phyloP scores from a whole-genome alignment of 73 alveolate genomes.

The Breviolum minutum region DNA sequence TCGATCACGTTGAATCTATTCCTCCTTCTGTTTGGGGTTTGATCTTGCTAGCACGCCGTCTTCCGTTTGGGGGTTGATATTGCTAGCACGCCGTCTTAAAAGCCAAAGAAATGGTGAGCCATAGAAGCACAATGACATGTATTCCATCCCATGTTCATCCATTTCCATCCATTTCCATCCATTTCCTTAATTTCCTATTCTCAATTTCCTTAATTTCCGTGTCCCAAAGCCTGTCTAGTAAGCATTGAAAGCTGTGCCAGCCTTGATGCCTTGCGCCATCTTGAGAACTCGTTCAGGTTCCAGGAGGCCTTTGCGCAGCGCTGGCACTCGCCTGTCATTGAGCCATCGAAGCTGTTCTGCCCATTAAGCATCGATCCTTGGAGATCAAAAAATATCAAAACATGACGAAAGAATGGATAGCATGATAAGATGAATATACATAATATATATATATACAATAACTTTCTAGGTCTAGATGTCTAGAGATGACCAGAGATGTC shows the following conservation, averaged over 20 bases:
- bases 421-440: neutral
- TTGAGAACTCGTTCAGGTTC: slow-evolving; percentile 92
- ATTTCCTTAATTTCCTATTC: neutral
- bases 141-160: neutral
- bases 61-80: too few species aligned
- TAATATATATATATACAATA: neutral
- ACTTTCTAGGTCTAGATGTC: neutral
- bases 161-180: neutral
- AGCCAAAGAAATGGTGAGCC: too few species aligned
- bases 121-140: too few species aligned
- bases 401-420: neutral
- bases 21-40: too few species aligned
- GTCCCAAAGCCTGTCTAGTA: neutral
- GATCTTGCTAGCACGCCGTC: too few species aligned
- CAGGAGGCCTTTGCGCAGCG: slow-evolving; percentile 69
- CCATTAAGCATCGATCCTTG: too few species aligned
- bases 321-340: slow-evolving; percentile 67
- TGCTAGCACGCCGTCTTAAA: too few species aligned
- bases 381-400: too few species aligned
- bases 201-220: neutral
- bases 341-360: neutral
- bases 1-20: too few species aligned
- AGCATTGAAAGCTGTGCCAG: neutral
- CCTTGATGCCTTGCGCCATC: slow-evolving; percentile 95
- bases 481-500: too few species aligned